Base-by-base conservation (phyloP, 208 protist species). In the Trypanosoma avium region DNA sequence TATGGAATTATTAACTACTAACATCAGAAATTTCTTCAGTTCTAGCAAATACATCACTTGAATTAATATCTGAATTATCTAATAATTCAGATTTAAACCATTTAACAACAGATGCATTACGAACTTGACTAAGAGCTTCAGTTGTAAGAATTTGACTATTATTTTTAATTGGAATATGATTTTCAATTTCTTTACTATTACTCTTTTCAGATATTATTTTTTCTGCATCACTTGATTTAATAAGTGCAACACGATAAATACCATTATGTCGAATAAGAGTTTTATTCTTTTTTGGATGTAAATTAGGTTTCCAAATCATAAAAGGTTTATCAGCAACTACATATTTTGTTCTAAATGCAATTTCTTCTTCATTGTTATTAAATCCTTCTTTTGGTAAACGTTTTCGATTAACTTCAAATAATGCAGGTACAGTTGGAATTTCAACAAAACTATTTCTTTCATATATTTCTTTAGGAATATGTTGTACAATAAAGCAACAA, bases 181-280 rank as follows among this genome's bases (percentile, higher is more conserved):
- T 15, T 27, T 49, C 8, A 24, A 8, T 24, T 49, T 9, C 4
- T 8, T 49, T n/a, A 15, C 10, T 9, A 22, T 29, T 5, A 26
- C 13, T 5, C 17, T 58, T 9, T 29, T 50, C 22, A 33, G 54
- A 27, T 29, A 42, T 24, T 29, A 49, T n/a, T 10, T 35, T 33
- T 26, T 21, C 24, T 24, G 48, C 61, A 21, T 57, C 55, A 61
- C 59, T 49, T 26, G 48, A 10, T 15, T 53, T 36, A 21, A 84
- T 19, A 26, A 84, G 42, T 4, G 36, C 71, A 21, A 86, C 58
- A 4, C 80, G 70, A 40, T 82, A 86, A 8, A 73, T 56, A 10
- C 69, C 72, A 13, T 79, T 60, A 21, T 67, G 15, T 9, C 60
- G 19, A 22, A 86, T 72, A 42, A 67, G 40, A 17, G 58, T n/a